A percentile compares a stretch with the other conserved stretches of the same genome.
Evolutionary conservation across 2,329 filamentous ascomycete species (phyloP).

Genomic region (Pseudofabraea citricarpa): DNA sequence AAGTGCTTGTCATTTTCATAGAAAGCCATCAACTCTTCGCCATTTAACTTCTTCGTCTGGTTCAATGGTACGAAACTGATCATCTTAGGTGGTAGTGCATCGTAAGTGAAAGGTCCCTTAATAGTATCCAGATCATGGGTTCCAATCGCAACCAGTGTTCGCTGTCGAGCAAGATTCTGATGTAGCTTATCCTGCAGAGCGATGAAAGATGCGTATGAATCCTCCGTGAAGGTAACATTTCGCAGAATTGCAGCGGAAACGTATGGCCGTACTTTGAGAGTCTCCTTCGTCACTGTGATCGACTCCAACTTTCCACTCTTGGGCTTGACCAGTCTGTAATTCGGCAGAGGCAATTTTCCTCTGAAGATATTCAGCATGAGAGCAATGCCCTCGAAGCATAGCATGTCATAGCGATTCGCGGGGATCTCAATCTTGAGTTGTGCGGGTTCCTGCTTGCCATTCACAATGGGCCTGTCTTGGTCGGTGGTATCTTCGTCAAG

Average conservation of each 20-base stretch:
- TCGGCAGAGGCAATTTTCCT: slow-evolving; percentile 68
- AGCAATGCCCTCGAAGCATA: slow-evolving; percentile 95
- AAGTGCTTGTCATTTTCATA: slow-evolving; percentile 95
- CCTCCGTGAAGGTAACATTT: slow-evolving; percentile 86
- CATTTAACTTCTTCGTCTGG: slow-evolving; percentile 84
- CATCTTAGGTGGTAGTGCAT: slow-evolving; percentile 84
- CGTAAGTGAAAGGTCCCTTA: slow-evolving; percentile 93
- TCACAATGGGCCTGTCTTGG: slow-evolving; percentile 61
- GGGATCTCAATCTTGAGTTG: slow-evolving; percentile 98
- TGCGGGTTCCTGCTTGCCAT: slow-evolving; percentile 79
- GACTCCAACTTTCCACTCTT: slow-evolving; percentile 69
- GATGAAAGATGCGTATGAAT: slow-evolving; percentile 95
- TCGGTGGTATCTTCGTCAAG: slow-evolving; percentile 74
- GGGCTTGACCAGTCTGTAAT: slow-evolving; percentile 72
- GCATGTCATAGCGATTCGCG: slow-evolving; percentile 90
- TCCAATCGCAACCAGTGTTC: slow-evolving; percentile 93
- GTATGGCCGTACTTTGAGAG: slow-evolving; percentile 75
- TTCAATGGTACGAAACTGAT: slow-evolving; percentile 91
- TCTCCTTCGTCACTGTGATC: slow-evolving; percentile 74
- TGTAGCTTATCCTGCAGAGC: slow-evolving; percentile 96
- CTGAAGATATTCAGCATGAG: slow-evolving; percentile 95
- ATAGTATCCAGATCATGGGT: slow-evolving; percentile 95
- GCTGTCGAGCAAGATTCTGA: slow-evolving; percentile 87
- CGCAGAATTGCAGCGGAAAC: slow-evolving; percentile 86
- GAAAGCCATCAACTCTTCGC: slow-evolving; percentile 84